Percentiles rank a stretch among this genome's conserved stretches.
phyloP scores from a whole-genome alignment of 352 stramenopile genomes.

The Thraustotheca clavata region DNA sequence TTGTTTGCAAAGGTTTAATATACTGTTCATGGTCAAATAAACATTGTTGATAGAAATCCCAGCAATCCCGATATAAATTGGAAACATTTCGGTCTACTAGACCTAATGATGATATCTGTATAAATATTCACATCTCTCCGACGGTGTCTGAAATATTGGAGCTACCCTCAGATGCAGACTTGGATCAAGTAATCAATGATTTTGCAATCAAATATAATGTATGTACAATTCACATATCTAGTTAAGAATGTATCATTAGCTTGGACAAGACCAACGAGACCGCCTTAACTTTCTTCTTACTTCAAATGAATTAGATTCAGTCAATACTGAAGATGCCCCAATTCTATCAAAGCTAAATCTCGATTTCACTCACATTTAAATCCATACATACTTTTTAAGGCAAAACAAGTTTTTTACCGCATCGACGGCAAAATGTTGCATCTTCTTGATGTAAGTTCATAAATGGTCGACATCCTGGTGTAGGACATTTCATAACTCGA shows the following conservation, averaged over 20 bases:
- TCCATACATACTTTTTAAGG: neutral
- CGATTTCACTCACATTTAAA: conserved; percentile 4
- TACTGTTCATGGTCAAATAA: no score
- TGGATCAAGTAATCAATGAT: neutral
- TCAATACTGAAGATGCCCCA: neutral
- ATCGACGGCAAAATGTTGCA: conserved; percentile 70
- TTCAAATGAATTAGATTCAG: neutral
- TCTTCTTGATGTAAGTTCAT: conserved; percentile 67
- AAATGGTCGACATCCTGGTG: conserved; percentile 35
- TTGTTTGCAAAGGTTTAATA: no score
- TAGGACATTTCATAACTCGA: conserved; percentile 41
- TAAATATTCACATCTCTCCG: conserved; percentile 9
- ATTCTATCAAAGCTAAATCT: neutral
- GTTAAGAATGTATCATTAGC: no score
- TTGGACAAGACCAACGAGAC: neutral
- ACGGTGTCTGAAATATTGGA: neutral
- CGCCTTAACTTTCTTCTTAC: neutral
- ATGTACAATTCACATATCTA: no score
- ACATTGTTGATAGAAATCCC: no score
- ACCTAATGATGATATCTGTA: neutral
- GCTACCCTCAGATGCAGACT: neutral
- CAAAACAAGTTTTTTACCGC: conserved; percentile 24
- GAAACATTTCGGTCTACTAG: neutral
- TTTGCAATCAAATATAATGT: neutral
- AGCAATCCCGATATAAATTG: no score